Percentiles rank a stretch among this genome's conserved stretches.
Evolutionary conservation across 2,329 filamentous ascomycete genomes (phyloP).

Genomic region (Rhynchosporium graminicola): DNA sequence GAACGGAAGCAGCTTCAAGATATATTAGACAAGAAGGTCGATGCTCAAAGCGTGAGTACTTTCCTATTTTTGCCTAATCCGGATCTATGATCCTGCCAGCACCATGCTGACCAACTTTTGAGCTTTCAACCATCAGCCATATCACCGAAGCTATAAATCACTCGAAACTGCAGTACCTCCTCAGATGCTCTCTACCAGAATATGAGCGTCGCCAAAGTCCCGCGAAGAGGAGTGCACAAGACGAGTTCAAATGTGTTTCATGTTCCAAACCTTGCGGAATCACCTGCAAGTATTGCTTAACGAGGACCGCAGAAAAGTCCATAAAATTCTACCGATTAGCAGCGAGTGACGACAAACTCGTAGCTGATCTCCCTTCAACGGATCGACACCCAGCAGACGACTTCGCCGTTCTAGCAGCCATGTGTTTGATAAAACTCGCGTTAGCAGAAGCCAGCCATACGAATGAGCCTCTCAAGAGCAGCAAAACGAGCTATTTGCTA

Average conservation of each 20-base stretch:
- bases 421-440: conserved; percentile 39
- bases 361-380: conserved; percentile 37
- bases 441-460: conserved; percentile 14
- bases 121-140: conserved; percentile 31
- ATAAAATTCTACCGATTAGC: conserved; percentile 33
- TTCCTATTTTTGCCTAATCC: neutral
- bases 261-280: conserved; percentile 29
- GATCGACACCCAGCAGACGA: conserved; percentile 42
- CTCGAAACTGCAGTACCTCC: conserved; percentile 37
- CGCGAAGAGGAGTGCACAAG: conserved; percentile 4
- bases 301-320: conserved; percentile 25
- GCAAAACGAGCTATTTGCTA: conserved; percentile 31
- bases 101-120: conserved; percentile 13
- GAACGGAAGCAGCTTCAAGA: conserved; percentile 29
- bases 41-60: conserved; percentile 15
- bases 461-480: conserved; percentile 22
- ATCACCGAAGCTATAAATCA: conserved; percentile 35
- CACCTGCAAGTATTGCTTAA: conserved; percentile 31
- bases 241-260: conserved; percentile 23
- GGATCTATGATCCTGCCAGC: neutral
- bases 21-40: conserved; percentile 16
- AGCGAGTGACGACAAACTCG: conserved; percentile 31
- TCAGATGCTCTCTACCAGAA: conserved; percentile 35
- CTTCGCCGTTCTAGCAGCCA: conserved; percentile 37
- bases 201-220: conserved; percentile 25